Percentiles rank a stretch among this genome's conserved stretches.
Evolutionary conservation across 73 alveolate species (phyloP).

Genomic region (Tetrahymena borealis): DNA sequence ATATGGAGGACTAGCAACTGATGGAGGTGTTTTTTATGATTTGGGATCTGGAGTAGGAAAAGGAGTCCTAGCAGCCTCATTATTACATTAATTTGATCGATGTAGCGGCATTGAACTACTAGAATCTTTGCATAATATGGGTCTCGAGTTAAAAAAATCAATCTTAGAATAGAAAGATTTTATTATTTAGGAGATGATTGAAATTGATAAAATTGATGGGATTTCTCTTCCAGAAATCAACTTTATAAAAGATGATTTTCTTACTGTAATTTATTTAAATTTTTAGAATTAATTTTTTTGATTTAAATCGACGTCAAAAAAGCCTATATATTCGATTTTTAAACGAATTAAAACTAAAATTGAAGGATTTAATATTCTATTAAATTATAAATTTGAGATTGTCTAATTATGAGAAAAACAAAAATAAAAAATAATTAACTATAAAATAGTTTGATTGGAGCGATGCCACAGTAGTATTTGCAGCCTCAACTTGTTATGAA

Average conservation of each 20-base stretch:
- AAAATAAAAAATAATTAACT: constrained; percentile 26
- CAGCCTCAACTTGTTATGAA: constrained; percentile 89
- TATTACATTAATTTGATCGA: constrained; percentile 60
- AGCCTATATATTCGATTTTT: too few relatives aligned
- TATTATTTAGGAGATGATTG: constrained; percentile 30
- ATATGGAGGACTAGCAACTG: constrained; percentile 1
- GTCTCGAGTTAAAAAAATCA: constrained; percentile 21
- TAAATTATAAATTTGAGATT: too few relatives aligned
- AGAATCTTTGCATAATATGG: constrained; percentile 43
- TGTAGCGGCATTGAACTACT: constrained; percentile 79
- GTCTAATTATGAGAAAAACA: too few relatives aligned
- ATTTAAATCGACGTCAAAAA: background rate
- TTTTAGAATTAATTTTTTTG: background rate
- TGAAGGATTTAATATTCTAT: background rate
- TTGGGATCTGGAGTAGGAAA: constrained; percentile 91
- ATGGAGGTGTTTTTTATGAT: constrained; percentile 80
- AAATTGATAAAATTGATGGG: constrained; percentile 12
- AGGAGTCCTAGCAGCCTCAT: constrained; percentile 78
- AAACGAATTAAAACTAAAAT: too few relatives aligned
- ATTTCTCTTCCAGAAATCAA: constrained; percentile 18
- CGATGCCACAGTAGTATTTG: constrained; percentile 78
- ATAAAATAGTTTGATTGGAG: constrained; percentile 66
- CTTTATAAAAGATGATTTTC: constrained; percentile 43
- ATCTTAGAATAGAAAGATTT: constrained; percentile 43
- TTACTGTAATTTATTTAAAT: constrained; percentile 9